Evolutionary conservation across 75 land plant genomes (phyloP).

Genomic region (Larix kaempferi): DNA sequence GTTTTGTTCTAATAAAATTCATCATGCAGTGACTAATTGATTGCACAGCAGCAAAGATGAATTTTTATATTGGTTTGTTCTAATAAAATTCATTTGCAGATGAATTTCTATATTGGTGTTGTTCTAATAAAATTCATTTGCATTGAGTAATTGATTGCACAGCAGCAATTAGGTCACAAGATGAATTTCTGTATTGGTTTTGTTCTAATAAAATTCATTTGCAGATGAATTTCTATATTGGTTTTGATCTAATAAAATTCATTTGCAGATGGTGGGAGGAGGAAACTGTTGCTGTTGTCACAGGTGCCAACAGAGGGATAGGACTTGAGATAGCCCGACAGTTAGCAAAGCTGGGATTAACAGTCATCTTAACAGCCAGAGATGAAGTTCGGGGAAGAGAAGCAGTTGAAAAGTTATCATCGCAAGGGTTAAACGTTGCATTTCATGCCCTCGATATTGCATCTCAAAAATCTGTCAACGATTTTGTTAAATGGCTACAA

Average conservation of each 20-base stretch:
- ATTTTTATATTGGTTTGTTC: background rate
- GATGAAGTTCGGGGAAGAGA: conserved; percentile 39
- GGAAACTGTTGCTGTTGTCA: conserved; percentile 24
- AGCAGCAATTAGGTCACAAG: background rate
- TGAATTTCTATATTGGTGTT: background rate
- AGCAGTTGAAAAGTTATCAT: conserved; percentile 32
- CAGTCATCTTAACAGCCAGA: conserved; percentile 49
- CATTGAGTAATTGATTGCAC: too few species aligned
- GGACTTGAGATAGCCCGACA: conserved; percentile 48
- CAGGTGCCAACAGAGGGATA: conserved; percentile 56
- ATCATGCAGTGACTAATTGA: too few species aligned
- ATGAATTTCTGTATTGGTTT: background rate
- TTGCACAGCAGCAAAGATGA: background rate
- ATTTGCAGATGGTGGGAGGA: background rate
- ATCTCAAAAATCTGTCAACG: conserved; percentile 27
- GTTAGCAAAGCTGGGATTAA: conserved; percentile 44
- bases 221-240: too few species aligned
- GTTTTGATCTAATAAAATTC: background rate
- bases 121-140: background rate
- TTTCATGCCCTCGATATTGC: conserved; percentile 62
- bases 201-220: too few species aligned
- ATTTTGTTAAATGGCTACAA: conserved; percentile 20
- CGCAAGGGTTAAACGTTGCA: conserved; percentile 12
- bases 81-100: too few species aligned
- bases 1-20: background rate